These are phyloP conservation scores for Aspergillus pseudoviridinutans DNA, from an alignment of 2,329 filamentous ascomycete species.

Conservation along the genomic window DNA sequence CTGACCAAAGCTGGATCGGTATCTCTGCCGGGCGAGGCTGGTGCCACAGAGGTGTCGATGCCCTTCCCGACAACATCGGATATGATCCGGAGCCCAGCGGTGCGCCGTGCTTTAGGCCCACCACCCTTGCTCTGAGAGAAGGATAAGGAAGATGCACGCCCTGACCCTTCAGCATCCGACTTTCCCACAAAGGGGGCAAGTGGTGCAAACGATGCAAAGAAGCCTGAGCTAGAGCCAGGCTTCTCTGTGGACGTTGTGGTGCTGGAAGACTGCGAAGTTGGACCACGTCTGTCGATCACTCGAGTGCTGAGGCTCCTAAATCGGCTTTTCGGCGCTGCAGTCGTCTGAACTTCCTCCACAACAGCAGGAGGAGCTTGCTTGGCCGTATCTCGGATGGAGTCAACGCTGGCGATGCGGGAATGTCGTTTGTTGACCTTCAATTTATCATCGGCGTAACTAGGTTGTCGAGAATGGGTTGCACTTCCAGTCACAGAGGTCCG, in stretches of 20 bases:
- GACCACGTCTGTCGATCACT: constrained; percentile 37
- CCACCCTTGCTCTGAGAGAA: constrained; percentile 54
- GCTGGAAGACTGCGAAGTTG: constrained; percentile 48
- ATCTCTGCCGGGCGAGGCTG: constrained; percentile 48
- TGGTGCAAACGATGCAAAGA: constrained; percentile 46
- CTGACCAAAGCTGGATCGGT: constrained; percentile 62
- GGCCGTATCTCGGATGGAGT: constrained; percentile 62
- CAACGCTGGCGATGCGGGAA: constrained; percentile 73
- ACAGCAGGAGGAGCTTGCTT: constrained; percentile 51
- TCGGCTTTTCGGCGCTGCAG: constrained; percentile 46
- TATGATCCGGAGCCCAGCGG: constrained; percentile 73
- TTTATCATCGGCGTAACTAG: constrained; percentile 74
- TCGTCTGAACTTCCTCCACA: constrained; percentile 60
- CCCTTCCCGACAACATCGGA: constrained; percentile 67
- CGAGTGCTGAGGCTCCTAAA: constrained; percentile 62
- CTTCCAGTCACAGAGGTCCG: constrained; percentile 45
- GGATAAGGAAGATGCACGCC: constrained; percentile 46
- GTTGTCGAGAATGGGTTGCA: constrained; percentile 61
- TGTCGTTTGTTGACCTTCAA: constrained; percentile 66
- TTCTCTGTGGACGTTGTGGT: constrained; percentile 55
- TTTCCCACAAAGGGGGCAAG: constrained; percentile 45
- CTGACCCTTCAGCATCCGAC: constrained; percentile 47
- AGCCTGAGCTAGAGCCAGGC: constrained; percentile 34
- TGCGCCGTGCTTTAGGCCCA: constrained; percentile 55
- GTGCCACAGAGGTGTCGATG: constrained; percentile 39